Conservation (phyloP, 805 yeast species). For the Alloascoidea africana region DNA sequence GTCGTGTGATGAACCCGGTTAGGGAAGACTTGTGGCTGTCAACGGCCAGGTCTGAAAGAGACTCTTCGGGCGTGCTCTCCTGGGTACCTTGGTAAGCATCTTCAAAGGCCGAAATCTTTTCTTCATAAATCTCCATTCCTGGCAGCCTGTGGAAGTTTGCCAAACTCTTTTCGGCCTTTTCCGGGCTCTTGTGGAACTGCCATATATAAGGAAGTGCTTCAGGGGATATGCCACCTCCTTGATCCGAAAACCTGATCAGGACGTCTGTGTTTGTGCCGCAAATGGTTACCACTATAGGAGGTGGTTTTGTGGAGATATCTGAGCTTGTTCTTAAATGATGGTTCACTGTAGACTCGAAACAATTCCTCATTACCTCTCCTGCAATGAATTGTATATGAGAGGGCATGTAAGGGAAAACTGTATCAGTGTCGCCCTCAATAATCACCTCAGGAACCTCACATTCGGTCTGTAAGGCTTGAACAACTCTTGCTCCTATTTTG, state of each 20-base stretch:
- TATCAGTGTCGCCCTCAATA: constrained; percentile 50
- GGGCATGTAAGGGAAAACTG: constrained; percentile 68
- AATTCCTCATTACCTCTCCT: constrained; percentile 79
- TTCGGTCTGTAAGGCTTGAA: constrained; percentile 14
- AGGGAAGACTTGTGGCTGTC: constrained; percentile 32
- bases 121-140: constrained; percentile 28
- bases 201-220: constrained; percentile 51
- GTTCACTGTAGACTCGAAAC: constrained; percentile 66
- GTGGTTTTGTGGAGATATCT: constrained; percentile 27
- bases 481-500: constrained; percentile 31
- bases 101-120: constrained; percentile 7
- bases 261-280: constrained; percentile 52
- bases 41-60: constrained; percentile 8
- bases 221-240: constrained; percentile 73
- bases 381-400: constrained; percentile 77
- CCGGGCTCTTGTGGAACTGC: constrained; percentile 51
- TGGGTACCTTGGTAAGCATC: constrained; percentile 6
- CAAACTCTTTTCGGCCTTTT: constrained; percentile 39
- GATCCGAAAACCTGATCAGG: constrained; percentile 69
- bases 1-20: constrained; percentile 50
- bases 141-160: constrained; percentile 58
- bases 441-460: constrained; percentile 50
- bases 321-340: constrained; percentile 20
- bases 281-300: constrained; percentile 67
- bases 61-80: constrained; percentile 14